Evolutionary conservation across 1,139 yeast species (phyloP).

Genomic region (Pichia inconspicua): DNA sequence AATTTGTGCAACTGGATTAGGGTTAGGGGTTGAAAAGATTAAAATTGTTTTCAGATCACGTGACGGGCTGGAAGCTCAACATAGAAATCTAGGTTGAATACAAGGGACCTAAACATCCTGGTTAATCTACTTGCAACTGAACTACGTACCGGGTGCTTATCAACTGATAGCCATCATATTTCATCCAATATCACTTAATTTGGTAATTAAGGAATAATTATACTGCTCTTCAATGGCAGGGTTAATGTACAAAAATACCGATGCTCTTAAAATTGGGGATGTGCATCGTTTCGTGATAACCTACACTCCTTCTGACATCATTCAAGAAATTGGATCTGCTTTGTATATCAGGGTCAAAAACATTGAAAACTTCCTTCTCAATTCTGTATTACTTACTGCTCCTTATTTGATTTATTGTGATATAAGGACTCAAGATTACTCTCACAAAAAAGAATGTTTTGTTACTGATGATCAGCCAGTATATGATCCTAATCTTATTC

Average conservation of each 20-base stretch:
- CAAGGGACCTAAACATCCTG: too few relatives aligned
- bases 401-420: conserved; percentile 88
- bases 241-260: conserved; percentile 20
- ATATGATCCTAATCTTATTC: conserved; percentile 47
- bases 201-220: too few relatives aligned
- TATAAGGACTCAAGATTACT: conserved; percentile 58
- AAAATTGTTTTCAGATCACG: too few relatives aligned
- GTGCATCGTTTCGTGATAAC: conserved; percentile 36
- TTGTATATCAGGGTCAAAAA: conserved; percentile 68
- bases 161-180: too few relatives aligned
- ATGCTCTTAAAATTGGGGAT: conserved; percentile 48
- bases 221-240: background rate
- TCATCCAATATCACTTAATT: too few relatives aligned
- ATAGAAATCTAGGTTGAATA: too few relatives aligned
- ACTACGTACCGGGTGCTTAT: too few relatives aligned
- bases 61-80: too few relatives aligned
- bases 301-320: conserved; percentile 20
- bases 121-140: too few relatives aligned
- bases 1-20: too few relatives aligned
- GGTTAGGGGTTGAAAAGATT: too few relatives aligned
- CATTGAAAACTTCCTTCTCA: conserved; percentile 59
- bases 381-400: conserved; percentile 88
- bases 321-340: conserved; percentile 10
- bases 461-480: conserved; percentile 56
- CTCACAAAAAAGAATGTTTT: conserved; percentile 44